Evolutionary conservation across 2,329 filamentous ascomycete species (phyloP), one percentile per base, ranked within the genome.

Genomic region (Sporothrix protearum): DNA sequence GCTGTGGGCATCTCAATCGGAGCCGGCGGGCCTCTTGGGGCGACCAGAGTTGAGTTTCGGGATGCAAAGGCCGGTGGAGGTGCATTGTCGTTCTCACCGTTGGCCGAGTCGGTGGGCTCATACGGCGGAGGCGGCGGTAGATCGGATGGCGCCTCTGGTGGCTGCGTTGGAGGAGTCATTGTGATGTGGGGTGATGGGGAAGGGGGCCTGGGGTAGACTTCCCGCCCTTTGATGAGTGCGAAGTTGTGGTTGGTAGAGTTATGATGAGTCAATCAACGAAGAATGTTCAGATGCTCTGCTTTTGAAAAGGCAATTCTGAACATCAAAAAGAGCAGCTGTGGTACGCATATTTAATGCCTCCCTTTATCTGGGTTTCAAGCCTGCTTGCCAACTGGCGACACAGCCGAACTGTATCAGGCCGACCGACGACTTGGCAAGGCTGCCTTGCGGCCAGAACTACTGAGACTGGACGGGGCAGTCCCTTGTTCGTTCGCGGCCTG

Each of bases 401-500:
- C 30, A 59, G 55, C 55, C 55, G 14, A 22, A 36, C 14, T 19
- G 19, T 19, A 9, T 6, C 9, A 16, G 6, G 30, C 36, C 19
- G 55, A 12, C 42, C 42, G 14, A 47, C 12, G 28, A 12, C 36
- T 64, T 64, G 59, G 59, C 59, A 64, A 64, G 59, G 59, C 59
- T 25, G 59, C 59, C 59, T 64, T 45, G 9, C 36, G 36, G 5
- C 36, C 16, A 16, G 36, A n/a, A n/a, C n/a, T n/a, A 36, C 22
- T 28, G n/a, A n/a, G n/a, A 64, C 22, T 45, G 36, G 36, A 45
- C 59, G 33, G 57, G n/a, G 16, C 59, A 45, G 22, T 16, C 12
- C 36, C 14, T 61, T 25, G 59, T 28, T 25, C 12, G n/a, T 36
- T 25, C 22, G 12, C n/a, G n/a, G 33, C n/a, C n/a, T 42, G 36